phyloP scores from a whole-genome alignment of 2,329 filamentous ascomycete species.

The Hymenoscyphus scutula region DNA sequence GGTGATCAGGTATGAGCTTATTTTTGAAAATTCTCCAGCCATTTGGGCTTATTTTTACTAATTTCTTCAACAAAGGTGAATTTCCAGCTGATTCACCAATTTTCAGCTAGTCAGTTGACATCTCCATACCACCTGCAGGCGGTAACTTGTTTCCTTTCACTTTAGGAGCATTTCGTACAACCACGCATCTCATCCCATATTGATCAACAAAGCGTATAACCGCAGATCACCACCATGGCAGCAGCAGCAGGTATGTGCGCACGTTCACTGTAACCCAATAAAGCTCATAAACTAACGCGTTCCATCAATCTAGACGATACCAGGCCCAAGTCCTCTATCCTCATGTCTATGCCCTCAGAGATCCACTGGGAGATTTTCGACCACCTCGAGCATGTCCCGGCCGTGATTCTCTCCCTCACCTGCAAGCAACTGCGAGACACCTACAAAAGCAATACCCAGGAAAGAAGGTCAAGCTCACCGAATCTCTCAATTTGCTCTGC shows the following conservation, averaged over 20 bases:
- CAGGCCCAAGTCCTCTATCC: background rate
- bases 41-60: too few species aligned
- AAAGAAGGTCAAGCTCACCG: background rate
- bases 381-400: background rate
- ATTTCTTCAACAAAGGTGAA: too few species aligned
- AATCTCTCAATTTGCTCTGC: background rate
- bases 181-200: too few species aligned
- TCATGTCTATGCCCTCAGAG: background rate
- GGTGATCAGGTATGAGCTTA: too few species aligned
- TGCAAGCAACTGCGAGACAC: background rate
- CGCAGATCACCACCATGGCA: background rate
- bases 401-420: background rate
- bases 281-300: background rate
- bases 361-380: background rate
- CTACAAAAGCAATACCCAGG: background rate
- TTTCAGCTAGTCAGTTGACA: too few species aligned
- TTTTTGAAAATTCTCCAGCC: too few species aligned
- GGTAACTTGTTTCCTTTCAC: too few species aligned
- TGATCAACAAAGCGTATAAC: too few species aligned
- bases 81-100: too few species aligned
- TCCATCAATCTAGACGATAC: background rate
- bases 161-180: too few species aligned
- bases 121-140: too few species aligned
- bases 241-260: background rate
- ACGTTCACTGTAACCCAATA: background rate